Conservation (phyloP, 2,329 filamentous ascomycete species). For the Dactylonectria macrodidyma region DNA sequence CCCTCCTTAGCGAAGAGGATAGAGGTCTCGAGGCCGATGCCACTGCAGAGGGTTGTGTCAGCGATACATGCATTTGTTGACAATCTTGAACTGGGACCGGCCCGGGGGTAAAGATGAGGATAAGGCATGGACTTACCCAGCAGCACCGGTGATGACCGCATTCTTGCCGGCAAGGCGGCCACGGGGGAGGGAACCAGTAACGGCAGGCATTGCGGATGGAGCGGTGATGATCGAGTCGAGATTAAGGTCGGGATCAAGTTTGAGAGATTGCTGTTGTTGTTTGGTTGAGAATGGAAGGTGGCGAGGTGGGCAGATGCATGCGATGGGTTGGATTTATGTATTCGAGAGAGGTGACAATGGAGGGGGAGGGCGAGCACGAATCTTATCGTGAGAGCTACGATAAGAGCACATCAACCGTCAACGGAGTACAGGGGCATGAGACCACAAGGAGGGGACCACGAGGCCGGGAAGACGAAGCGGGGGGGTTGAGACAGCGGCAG, state of each 20-base stretch:
- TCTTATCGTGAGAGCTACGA: conserved; percentile 26
- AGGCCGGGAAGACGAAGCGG: neutral
- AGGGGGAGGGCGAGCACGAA: conserved; percentile 17
- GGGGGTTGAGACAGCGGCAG: neutral
- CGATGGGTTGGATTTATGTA: conserved; percentile 24
- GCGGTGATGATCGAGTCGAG: neutral
- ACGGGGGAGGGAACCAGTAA: conserved; percentile 42
- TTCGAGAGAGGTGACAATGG: conserved; percentile 12
- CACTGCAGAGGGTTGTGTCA: conserved; percentile 64
- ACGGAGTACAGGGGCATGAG: neutral
- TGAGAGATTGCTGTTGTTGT: neutral
- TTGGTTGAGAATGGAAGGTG: conserved; percentile 7
- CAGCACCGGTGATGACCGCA: conserved; percentile 85
- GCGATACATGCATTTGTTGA: conserved; percentile 4
- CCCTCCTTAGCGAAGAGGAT: conserved; percentile 94
- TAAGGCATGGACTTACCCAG: conserved; percentile 74
- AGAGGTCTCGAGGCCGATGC: conserved; percentile 92
- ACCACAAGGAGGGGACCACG: conserved; percentile 1
- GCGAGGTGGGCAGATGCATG: conserved; percentile 1
- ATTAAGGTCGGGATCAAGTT: neutral
- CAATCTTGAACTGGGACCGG: neutral
- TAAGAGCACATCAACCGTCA: conserved; percentile 17
- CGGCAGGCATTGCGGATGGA: conserved; percentile 45
- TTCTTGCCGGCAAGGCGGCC: conserved; percentile 74
- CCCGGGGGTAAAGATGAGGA: neutral